These are phyloP conservation scores for Schizophyllum amplum DNA, from an alignment of 1,284 basidiomycete genomes.

Conservation along the genomic window DNA sequence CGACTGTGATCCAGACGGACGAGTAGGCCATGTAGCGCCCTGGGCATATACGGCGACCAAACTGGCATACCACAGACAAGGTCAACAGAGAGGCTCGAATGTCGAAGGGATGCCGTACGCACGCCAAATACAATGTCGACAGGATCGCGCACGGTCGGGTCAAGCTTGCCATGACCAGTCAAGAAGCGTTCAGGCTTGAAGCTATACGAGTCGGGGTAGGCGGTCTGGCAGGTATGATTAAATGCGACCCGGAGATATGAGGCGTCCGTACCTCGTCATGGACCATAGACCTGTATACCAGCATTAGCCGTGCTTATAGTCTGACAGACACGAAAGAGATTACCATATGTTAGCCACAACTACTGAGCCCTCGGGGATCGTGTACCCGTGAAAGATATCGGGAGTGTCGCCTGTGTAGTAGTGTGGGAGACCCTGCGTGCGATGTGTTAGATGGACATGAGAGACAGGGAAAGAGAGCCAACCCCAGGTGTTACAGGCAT, in stretches of 20 bases:
- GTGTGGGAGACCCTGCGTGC: too few species aligned
- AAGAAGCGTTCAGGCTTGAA: constrained; percentile 34
- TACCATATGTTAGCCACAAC: constrained; percentile 6
- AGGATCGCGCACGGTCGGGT: constrained; percentile 21
- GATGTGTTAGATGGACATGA: too few species aligned
- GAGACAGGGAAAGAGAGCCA: neutral
- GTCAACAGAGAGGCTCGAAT: too few species aligned
- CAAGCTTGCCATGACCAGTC: constrained; percentile 20
- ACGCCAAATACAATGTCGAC: constrained; percentile 25
- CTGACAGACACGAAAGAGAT: too few species aligned
- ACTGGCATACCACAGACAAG: too few species aligned
- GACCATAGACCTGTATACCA: constrained; percentile 33
- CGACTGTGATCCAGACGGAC: constrained; percentile 9
- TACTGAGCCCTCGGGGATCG: constrained; percentile 4
- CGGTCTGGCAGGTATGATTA: neutral
- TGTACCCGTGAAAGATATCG: constrained; percentile 5
- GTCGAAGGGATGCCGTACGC: too few species aligned
- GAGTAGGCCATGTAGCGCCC: constrained; percentile 6
- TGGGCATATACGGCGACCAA: constrained; percentile 5
- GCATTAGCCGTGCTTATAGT: too few species aligned
- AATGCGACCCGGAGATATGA: neutral
- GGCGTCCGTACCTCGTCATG: constrained; percentile 22
- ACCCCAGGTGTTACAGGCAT: constrained; percentile 14
- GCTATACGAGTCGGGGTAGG: constrained; percentile 27
- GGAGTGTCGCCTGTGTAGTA: too few species aligned